phyloP scores from a whole-genome alignment of 495 filamentous ascomycete species.

The Xylaria grammica region DNA sequence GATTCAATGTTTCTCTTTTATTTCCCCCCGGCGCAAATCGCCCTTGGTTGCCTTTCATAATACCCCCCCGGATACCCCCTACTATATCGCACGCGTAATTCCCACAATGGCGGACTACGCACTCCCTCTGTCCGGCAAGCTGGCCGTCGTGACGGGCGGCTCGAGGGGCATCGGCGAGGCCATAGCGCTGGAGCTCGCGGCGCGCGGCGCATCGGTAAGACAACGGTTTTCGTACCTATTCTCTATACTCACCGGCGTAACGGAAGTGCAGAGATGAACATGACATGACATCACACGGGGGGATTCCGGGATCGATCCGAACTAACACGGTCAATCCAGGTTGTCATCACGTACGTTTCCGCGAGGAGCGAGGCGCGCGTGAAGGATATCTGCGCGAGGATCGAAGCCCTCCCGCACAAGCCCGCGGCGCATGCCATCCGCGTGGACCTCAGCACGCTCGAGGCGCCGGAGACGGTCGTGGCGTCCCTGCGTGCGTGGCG shows the following conservation, averaged over 20 bases:
- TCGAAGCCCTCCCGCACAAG: conserved; percentile 35
- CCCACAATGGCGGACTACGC: conserved; percentile 26
- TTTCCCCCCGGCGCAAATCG: too few species aligned
- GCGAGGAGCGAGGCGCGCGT: conserved; percentile 39
- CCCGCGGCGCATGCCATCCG: conserved; percentile 22
- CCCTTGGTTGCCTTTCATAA: too few species aligned
- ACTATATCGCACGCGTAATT: too few species aligned
- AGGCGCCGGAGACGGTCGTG: conserved; percentile 15
- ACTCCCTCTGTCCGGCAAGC: conserved; percentile 29
- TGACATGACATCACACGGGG: too few species aligned
- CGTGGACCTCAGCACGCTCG: conserved; percentile 24
- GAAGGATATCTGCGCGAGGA: conserved; percentile 39
- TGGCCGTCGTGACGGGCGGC: conserved; percentile 64
- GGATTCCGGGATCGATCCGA: too few species aligned
- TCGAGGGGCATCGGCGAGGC: conserved; percentile 73
- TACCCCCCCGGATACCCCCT: too few species aligned
- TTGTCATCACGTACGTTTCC: conserved; percentile 50
- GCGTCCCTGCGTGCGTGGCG: conserved; percentile 19
- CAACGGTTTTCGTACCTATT: too few species aligned
- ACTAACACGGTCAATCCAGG: conserved; percentile 30
- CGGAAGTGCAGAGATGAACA: too few species aligned
- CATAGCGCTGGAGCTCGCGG: conserved; percentile 74
- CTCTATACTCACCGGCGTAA: too few species aligned
- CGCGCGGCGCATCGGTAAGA: conserved; percentile 67
- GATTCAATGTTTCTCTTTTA: not conserved